Percentiles rank a stretch among this genome's conserved stretches.
These are phyloP conservation scores for Aegle marmelos DNA, from an alignment of 345 rosid genomes.

Conservation along the genomic window DNA sequence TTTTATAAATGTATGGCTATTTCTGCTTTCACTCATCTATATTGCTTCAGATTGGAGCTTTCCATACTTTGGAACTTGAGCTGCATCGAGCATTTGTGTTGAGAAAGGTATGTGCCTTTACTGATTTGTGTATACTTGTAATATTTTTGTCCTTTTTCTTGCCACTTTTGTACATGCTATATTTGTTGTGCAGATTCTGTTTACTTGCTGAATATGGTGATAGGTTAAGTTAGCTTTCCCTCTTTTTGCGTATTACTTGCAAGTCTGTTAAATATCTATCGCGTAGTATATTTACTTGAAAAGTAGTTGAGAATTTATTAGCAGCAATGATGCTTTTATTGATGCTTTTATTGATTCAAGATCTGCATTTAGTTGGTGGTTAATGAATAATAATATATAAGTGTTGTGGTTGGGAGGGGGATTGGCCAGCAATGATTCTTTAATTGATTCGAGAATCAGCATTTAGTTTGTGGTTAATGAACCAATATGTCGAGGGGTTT, in stretches of 20 bases:
- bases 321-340: background rate
- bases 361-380: background rate
- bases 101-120: conserved; percentile 57
- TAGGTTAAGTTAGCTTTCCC: background rate
- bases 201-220: background rate
- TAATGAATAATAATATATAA: no score
- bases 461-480: background rate
- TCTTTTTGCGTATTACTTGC: background rate
- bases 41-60: conserved; percentile 76
- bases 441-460: background rate
- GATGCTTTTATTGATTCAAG: background rate
- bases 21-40: background rate
- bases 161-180: background rate
- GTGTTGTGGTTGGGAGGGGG: background rate
- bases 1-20: background rate
- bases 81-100: conserved; percentile 81
- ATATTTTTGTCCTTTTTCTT: background rate
- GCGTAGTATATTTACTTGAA: background rate
- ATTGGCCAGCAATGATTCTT: background rate
- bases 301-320: background rate
- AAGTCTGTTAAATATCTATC: background rate
- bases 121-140: background rate
- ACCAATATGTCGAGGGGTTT: background rate
- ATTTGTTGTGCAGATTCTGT: background rate
- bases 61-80: conserved; percentile 84